Base-by-base conservation (phyloP, 129 eudicot genomes). In the Smallanthus sonchifolius region DNA sequence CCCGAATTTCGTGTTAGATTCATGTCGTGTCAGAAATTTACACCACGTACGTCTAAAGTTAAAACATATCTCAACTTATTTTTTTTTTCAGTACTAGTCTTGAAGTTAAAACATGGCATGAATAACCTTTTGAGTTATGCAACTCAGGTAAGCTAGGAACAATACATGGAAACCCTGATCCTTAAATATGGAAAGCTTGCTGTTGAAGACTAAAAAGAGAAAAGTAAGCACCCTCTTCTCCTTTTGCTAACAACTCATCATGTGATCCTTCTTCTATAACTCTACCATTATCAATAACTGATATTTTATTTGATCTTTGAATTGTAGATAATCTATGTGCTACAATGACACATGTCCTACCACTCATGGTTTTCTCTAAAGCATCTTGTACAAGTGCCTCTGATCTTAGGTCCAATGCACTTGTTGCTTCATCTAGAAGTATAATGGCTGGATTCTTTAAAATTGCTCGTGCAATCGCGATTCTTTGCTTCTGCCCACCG, bases 241-340 rank as follows among this genome's bases (percentile, higher is more conserved):
- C 97, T 73, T 83, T 91, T 1, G 77, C 88, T 14, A 91, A 28
- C 84, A 91, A 76, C 1, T 89, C 74, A 10, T 91, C 77, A 47
- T 88, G 97, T 7, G 82, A 86, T 56, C 97, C 96, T 59, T 75
- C 84, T 67, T 91, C 97, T 1, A 91, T 86, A 28, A 91, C 84
- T 35, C 71, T 81, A 0, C 97, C 97, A 60, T 84, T 81, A 52
- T 83, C 84, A 24, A 88, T 43, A 47, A 88, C 95, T 2, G 85
- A 87, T 15, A 88, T 88, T 62, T 38, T 83, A 13, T 75, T 69
- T 19, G 84, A 83, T 17, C 76, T 72, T 62, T 83, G 82, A 28
- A 83, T 83, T 2, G 87, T 80, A 40, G 82, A 75, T 73, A 83
- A 67, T 19, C 87, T 54, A 36, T 83, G 87, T 7, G 87, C 87